Percentiles rank a stretch among this genome's conserved stretches.
These are phyloP conservation scores for Fusarium mangiferae DNA, from an alignment of 2,329 filamentous ascomycete genomes.

Conservation along the genomic window DNA sequence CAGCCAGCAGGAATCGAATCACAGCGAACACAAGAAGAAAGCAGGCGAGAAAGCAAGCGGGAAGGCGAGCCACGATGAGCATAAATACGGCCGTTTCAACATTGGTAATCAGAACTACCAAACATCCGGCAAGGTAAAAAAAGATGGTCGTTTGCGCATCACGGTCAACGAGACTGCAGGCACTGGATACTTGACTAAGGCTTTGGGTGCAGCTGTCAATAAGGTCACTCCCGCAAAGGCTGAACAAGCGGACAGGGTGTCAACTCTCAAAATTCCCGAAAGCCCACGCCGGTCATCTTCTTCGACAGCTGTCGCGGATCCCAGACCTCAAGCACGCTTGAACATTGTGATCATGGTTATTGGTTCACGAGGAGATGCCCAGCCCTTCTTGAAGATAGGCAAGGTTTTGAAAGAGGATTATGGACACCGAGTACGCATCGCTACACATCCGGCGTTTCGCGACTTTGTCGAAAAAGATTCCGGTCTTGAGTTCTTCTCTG, in stretches of 20 bases:
- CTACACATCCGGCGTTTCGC: constrained; percentile 81
- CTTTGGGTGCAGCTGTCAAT: constrained; percentile 72
- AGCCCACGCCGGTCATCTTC: constrained; percentile 44
- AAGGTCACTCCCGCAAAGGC: constrained; percentile 36
- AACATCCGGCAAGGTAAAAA: constrained; percentile 72
- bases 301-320: constrained; percentile 46
- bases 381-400: constrained; percentile 81
- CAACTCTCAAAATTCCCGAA: constrained; percentile 23
- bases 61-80: constrained; percentile 38
- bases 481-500: constrained; percentile 81
- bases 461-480: constrained; percentile 79
- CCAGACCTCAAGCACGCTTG: constrained; percentile 59
- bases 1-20: neutral
- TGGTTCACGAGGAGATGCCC: constrained; percentile 81
- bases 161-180: constrained; percentile 76
- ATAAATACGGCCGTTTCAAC: constrained; percentile 55
- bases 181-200: constrained; percentile 78
- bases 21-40: constrained; percentile 1
- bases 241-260: neutral
- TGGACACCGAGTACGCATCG: constrained; percentile 80
- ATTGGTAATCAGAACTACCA: constrained; percentile 72
- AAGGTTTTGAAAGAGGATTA: constrained; percentile 76
- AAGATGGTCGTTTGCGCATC: constrained; percentile 77
- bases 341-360: constrained; percentile 90
- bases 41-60: neutral